Evolutionary conservation across 139 green algal species (phyloP).

Genomic region (Chlamydomonas sphaeroides): DNA sequence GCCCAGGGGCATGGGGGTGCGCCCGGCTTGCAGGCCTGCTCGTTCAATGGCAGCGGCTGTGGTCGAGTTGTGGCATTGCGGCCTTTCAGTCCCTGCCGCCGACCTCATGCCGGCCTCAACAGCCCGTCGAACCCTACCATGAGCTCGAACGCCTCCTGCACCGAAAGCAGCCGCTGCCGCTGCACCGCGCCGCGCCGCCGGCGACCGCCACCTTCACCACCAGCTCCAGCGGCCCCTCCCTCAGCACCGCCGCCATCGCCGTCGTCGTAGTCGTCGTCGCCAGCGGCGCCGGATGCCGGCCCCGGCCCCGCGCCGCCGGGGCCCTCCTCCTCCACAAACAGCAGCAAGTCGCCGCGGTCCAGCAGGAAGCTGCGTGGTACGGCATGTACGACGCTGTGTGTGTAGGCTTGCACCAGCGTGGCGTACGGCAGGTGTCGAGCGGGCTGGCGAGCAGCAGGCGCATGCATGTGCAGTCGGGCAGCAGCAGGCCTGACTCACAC

Average conservation of each 20-base stretch:
- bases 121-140: constrained; percentile 44
- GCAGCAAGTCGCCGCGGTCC: constrained; percentile 53
- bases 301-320: background rate
- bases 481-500: no score
- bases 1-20: background rate
- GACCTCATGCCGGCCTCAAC: no score
- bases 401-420: no score
- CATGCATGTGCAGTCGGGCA: no score
- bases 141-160: constrained; percentile 55
- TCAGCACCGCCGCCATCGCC: background rate
- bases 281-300: no score
- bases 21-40: no score
- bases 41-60: no score
- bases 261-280: background rate
- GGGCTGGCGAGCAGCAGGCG: no score
- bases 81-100: no score
- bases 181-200: background rate
- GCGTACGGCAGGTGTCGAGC: no score
- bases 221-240: background rate
- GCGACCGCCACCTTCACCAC: background rate
- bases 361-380: constrained; percentile 41
- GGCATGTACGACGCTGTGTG: no score
- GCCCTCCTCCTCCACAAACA: constrained; percentile 28
- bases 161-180: constrained; percentile 46
- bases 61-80: no score